Conservation (phyloP, 345 rosid genomes). For the Eucalyptus regnans region DNA sequence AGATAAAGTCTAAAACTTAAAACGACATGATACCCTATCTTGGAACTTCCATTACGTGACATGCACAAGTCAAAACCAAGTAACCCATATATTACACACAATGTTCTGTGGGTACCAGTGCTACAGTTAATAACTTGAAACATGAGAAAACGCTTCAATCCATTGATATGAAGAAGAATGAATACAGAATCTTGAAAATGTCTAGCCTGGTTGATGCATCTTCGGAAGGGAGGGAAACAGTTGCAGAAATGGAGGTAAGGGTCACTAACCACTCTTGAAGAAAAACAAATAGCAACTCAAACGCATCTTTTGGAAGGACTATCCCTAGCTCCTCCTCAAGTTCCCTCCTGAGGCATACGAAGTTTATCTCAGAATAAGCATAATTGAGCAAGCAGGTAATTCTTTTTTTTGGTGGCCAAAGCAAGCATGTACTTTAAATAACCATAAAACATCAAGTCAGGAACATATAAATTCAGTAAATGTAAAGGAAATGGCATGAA, state of each 20-base stretch:
- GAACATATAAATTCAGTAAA: not conserved
- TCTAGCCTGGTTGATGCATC: not conserved
- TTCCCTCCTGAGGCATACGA: constrained; percentile 52
- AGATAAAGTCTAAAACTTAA: not conserved
- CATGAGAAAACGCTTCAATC: not conserved
- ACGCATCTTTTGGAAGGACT: constrained; percentile 77
- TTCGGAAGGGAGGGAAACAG: not conserved
- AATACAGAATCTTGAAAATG: not conserved
- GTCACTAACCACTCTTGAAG: constrained; percentile 69
- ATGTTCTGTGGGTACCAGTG: not conserved
- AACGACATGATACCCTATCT: not conserved
- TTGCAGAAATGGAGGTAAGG: not conserved
- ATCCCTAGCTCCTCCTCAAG: constrained; percentile 88
- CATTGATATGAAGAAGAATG: not conserved
- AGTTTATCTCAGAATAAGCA: not conserved
- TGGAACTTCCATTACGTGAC: not conserved
- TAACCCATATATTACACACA: not conserved
- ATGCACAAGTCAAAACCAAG: not conserved
- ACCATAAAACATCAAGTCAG: not conserved
- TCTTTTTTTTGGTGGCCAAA: not conserved
- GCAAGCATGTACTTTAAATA: not conserved
- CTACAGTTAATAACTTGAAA: not conserved
- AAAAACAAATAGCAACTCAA: constrained; percentile 60
- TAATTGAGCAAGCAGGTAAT: not conserved
- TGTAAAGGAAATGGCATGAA: not conserved